These are phyloP conservation scores for Filobasidium uniguttulatum DNA, from an alignment of 1,284 basidiomycete species.

Conservation along the genomic window DNA sequence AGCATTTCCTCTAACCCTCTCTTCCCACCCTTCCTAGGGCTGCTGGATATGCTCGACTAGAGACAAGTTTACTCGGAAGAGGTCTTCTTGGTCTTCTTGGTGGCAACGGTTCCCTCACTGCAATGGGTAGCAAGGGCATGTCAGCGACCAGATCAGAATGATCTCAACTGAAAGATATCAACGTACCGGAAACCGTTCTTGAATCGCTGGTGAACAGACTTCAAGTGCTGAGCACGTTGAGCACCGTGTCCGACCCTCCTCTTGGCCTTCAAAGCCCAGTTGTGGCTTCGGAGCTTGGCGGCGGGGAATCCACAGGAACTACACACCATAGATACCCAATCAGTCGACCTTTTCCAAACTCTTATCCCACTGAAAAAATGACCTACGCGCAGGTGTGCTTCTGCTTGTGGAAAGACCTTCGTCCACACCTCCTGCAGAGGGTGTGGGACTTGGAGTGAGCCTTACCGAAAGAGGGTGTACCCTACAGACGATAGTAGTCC, in stretches of 20 bases:
- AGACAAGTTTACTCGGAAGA: conserved; percentile 27
- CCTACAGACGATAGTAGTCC: background rate
- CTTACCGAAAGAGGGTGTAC: conserved; percentile 39
- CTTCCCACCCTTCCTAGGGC: background rate
- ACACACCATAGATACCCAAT: conserved; percentile 64
- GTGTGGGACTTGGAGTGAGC: conserved; percentile 98
- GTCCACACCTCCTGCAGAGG: conserved; percentile 85
- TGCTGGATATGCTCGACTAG: background rate
- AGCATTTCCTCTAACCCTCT: too few species aligned
- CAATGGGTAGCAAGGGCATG: background rate
- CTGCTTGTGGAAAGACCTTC: conserved; percentile 88
- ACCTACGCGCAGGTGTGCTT: background rate
- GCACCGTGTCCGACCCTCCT: conserved; percentile 95
- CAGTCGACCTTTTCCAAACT: too few species aligned
- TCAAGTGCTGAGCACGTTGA: conserved; percentile 90
- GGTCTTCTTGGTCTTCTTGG: conserved; percentile 40
- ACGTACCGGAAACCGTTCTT: conserved; percentile 22
- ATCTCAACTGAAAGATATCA: conserved; percentile 10
- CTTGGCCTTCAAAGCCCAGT: conserved; percentile 99
- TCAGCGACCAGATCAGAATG: conserved; percentile 5
- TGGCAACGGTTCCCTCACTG: conserved; percentile 54
- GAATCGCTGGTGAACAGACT: conserved; percentile 53
- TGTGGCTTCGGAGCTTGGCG: conserved; percentile 87
- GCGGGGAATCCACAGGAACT: conserved; percentile 92
- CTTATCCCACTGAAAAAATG: too few species aligned